Evolutionary conservation across 352 stramenopile genomes (phyloP).

Genomic region (Phytophthora nicotianae): DNA sequence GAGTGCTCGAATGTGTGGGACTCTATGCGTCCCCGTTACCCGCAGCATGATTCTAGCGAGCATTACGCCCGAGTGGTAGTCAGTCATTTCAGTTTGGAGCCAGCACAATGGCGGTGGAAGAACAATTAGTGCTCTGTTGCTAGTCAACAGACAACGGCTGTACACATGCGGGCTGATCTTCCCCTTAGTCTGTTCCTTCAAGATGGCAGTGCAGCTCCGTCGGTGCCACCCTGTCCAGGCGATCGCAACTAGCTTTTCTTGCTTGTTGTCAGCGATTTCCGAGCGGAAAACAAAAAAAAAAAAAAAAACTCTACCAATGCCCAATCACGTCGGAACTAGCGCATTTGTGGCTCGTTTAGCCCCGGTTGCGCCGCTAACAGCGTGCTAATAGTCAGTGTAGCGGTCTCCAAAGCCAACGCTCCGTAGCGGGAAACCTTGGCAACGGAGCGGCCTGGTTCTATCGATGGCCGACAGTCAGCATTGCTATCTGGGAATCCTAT

Average conservation of each 20-base stretch:
- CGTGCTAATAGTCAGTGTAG: constrained; percentile 8
- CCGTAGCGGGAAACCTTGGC: background rate
- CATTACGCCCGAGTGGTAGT: constrained; percentile 27
- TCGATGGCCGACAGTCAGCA: background rate
- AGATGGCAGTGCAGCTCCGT: constrained; percentile 8
- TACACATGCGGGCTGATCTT: background rate
- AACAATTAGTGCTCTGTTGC: constrained; percentile 11
- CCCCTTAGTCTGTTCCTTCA: constrained; percentile 16
- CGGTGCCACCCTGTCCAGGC: constrained; percentile 4
- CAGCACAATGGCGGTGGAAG: constrained; percentile 10
- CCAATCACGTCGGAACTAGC: background rate
- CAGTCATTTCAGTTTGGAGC: constrained; percentile 32
- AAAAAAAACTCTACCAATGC: background rate
- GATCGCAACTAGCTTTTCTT: constrained; percentile 10
- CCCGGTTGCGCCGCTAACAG: constrained; percentile 4
- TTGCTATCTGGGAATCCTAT: constrained; percentile 12
- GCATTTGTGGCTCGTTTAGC: background rate
- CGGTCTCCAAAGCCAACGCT: background rate
- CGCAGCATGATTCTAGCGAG: constrained; percentile 19
- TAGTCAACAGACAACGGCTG: background rate
- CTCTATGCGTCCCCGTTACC: constrained; percentile 32
- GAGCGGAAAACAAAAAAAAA: background rate
- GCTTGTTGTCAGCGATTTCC: constrained; percentile 4
- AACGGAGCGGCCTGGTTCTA: background rate
- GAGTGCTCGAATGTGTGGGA: constrained; percentile 6